Evolutionary conservation across 2,329 filamentous ascomycete species (phyloP), one percentile per base, ranked within the genome.

Genomic region (Onygenales sp.): DNA sequence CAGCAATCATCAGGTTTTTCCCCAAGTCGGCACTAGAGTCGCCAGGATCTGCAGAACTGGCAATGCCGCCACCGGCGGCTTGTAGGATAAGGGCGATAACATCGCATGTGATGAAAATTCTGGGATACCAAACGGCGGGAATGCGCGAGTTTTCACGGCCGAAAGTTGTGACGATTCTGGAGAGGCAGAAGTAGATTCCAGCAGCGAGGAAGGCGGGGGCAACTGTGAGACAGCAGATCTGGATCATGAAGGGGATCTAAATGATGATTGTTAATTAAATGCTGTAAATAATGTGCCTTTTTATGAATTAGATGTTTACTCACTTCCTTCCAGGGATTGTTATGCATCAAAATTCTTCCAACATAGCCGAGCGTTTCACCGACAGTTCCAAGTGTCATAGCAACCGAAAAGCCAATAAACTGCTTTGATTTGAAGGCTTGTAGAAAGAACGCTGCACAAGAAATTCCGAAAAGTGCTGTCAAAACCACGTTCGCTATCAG

Each of bases 1-100:
- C 84, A 4, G 80, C 80, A n/a, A 86, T 74, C 76, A 83, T 83
- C 67, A 85, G 77, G 62, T 85, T 71, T 57, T 78, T 75, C n/a
- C 81, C 83, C 0, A 62, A 58, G 1, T 68, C 57, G 11, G 69
- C 59, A 13, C 63, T 63, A 5, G 68, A 52, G 44, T 70, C 58
- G 51, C 72, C 63, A 48, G 72, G 49, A 34, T 62, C 54, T n/a
- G 74, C 70, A 10, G 70, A 63, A 6, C 76, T 71, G 27, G 78
- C 74, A 51, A 84, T 62, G 32, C 71, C 80, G n/a, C 81, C 83
- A 43, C 83, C 83, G 0, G 73, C 70, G 4, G 77, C 78, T 62
- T 86, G 83, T 0, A 86, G 74, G 39, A 82, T 59, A 2, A 86
- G 74, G 2, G 81, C 81, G 53, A 83, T 54, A 36, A 85, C 59